phyloP scores from a whole-genome alignment of 371 early-diverging fungal species.

The Blastocladiella emersonii region DNA sequence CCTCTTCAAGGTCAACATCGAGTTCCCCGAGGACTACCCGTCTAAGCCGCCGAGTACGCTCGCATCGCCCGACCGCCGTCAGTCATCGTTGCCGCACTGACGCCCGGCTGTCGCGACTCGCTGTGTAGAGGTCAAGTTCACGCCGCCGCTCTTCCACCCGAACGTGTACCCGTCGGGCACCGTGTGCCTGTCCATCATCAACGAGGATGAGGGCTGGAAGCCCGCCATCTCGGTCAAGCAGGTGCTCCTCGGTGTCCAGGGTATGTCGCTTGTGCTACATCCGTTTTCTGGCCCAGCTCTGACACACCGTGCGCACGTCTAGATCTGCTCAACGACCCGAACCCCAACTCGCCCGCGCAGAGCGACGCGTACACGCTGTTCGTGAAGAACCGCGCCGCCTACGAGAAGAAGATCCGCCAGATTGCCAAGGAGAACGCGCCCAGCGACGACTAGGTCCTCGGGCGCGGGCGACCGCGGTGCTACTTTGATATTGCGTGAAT shows the following conservation, averaged over 20 bases:
- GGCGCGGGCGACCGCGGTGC: no score
- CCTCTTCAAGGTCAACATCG: conserved; percentile 76
- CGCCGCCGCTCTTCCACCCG: conserved; percentile 92
- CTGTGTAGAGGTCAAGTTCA: conserved; percentile 48
- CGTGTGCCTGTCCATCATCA: conserved; percentile 95
- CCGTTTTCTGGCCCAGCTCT: background rate
- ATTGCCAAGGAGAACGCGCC: background rate
- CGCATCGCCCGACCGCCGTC: background rate
- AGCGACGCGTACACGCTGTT: conserved; percentile 80
- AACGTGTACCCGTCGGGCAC: conserved; percentile 98
- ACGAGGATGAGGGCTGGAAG: conserved; percentile 94
- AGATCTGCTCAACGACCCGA: conserved; percentile 91
- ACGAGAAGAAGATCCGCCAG: conserved; percentile 46
- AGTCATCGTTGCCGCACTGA: background rate
- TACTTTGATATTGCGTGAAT: no score
- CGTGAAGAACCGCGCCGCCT: conserved; percentile 49
- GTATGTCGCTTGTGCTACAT: background rate
- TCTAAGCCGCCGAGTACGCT: conserved; percentile 24
- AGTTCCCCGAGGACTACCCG: conserved; percentile 80
- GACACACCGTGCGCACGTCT: background rate
- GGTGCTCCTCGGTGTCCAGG: conserved; percentile 75
- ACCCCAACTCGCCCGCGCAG: conserved; percentile 92
- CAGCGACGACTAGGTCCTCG: no score
- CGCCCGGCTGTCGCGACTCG: no score
- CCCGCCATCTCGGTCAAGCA: conserved; percentile 97